Evolutionary conservation across 2,329 filamentous ascomycete genomes (phyloP).

Genomic region (Exserohilum turcica): DNA sequence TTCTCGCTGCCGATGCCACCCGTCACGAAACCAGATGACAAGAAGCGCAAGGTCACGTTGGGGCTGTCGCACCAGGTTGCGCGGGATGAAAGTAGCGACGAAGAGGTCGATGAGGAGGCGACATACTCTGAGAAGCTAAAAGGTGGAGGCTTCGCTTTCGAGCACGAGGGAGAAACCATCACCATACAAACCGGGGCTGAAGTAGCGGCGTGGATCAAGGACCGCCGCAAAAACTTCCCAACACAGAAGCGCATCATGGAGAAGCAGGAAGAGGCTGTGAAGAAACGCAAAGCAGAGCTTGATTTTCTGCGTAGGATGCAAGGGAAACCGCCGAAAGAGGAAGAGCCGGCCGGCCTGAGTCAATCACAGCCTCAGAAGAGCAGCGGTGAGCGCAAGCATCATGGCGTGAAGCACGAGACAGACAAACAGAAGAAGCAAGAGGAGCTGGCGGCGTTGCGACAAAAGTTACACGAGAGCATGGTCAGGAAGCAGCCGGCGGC

Average conservation of each 20-base stretch:
- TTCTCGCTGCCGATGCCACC: slow-evolving; percentile 35
- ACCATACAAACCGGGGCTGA: slow-evolving; percentile 65
- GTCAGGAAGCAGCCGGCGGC: slow-evolving; percentile 20
- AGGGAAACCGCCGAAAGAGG: slow-evolving; percentile 20
- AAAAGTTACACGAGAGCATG: slow-evolving; percentile 43
- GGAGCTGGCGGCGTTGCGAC: slow-evolving; percentile 43
- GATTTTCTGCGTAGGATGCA: slow-evolving; percentile 46
- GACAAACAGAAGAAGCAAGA: slow-evolving; percentile 10
- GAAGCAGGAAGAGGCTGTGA: slow-evolving; percentile 58
- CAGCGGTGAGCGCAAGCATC: slow-evolving; percentile 8
- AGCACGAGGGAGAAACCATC: slow-evolving; percentile 61
- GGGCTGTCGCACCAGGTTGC: slow-evolving; percentile 70
- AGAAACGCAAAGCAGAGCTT: slow-evolving; percentile 40
- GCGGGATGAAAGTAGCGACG: slow-evolving; percentile 55
- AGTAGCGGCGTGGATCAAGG: slow-evolving; percentile 77
- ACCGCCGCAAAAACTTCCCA: slow-evolving; percentile 79
- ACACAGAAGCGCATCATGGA: slow-evolving; percentile 72
- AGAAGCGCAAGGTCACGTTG: slow-evolving; percentile 72
- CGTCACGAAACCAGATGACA: slow-evolving; percentile 54
- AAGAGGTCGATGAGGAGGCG: slow-evolving; percentile 73
- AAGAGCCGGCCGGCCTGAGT: not conserved
- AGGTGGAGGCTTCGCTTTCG: slow-evolving; percentile 63
- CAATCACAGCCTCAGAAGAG: not conserved
- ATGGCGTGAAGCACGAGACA: slow-evolving; percentile 2
- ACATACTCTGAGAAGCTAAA: slow-evolving; percentile 43